Base-by-base conservation (phyloP, 2,329 filamentous ascomycete species). In the Alternaria postmessia region DNA sequence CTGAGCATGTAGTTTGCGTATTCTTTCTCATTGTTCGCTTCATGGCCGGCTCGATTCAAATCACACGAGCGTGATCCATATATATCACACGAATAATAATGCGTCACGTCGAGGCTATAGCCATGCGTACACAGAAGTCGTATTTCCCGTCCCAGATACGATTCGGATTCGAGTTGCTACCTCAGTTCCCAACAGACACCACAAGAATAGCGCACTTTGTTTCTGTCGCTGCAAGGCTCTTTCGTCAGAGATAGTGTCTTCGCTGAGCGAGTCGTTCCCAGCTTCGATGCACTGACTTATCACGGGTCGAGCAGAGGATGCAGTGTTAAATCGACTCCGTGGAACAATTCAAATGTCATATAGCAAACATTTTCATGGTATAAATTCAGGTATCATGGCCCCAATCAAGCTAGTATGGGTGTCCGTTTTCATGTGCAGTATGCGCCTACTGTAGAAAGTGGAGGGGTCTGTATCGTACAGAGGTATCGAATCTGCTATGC, bases 171-270 rank as follows among this genome's bases (percentile, higher is more conserved):
- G 2, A 24, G 22, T 46, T 46, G 12, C 43, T 46, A 46, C 26
- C 18, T 4, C 18, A 52, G 9, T 36, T 48, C 11, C 41, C 30
- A 20, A 18, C 26, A 5, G 39, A 55, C 9, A 54, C 43, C 12
- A 43, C 30, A 4, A 36, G 20, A 1, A 36, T 34, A 26, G 51
- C 24, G 28, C n/a, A 41, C 11, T 62, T 53, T 20, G 49, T 14
- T 30, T 46, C 39, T 7, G n/a, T 57, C 44, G 32, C 46, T 1
- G 46, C 46, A 39, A 47, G 28, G 28, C 28, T 30, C 28, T 30
- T 11, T 30, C 28, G 28, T 9, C 1, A 30, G 28, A 30, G 28
- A 30, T 30, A 11, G 0, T 30, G 28, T 30, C 28, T 30, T 30
- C 8, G 28, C 28, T 30, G 28, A 30, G 28, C 28, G 28, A 9